Evolutionary conservation across 768 basidiomycete species (phyloP).

Genomic region (Podaxis sp.): DNA sequence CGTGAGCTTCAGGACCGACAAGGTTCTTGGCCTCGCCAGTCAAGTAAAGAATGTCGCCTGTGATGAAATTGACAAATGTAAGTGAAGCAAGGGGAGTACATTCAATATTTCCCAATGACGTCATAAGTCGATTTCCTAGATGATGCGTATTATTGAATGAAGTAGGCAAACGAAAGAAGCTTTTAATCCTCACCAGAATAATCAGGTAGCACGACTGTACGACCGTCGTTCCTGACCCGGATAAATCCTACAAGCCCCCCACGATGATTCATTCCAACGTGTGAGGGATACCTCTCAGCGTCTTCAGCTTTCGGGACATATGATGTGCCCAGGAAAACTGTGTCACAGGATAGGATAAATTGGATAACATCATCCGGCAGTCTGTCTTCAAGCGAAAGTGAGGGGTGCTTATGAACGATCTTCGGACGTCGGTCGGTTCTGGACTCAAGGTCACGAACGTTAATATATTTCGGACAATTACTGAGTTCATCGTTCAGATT

Average conservation of each 20-base stretch:
- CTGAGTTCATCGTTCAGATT: constrained; percentile 26
- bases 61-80: constrained; percentile 51
- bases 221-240: constrained; percentile 54
- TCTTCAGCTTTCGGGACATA: constrained; percentile 42
- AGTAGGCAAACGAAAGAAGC: background rate
- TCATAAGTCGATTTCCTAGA: constrained; percentile 60
- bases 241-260: constrained; percentile 63
- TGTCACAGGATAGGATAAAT: constrained; percentile 50
- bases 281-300: constrained; percentile 45
- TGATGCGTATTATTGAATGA: background rate
- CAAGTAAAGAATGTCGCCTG: constrained; percentile 59
- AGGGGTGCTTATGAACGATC: constrained; percentile 31
- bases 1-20: constrained; percentile 43
- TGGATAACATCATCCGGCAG: constrained; percentile 49
- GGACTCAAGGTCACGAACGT: constrained; percentile 48
- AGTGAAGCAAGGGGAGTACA: constrained; percentile 54
- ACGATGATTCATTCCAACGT: constrained; percentile 62
- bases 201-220: constrained; percentile 58
- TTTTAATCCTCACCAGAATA: constrained; percentile 43
- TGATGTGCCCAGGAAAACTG: constrained; percentile 52
- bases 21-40: constrained; percentile 55
- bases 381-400: constrained; percentile 33
- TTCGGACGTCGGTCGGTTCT: constrained; percentile 36
- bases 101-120: constrained; percentile 62
- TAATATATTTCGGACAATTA: constrained; percentile 73